Evolutionary conservation across 148 eudicot genomes (phyloP), one percentile per base, ranked within the genome.

Genomic region (Amaranthus cruentus): DNA sequence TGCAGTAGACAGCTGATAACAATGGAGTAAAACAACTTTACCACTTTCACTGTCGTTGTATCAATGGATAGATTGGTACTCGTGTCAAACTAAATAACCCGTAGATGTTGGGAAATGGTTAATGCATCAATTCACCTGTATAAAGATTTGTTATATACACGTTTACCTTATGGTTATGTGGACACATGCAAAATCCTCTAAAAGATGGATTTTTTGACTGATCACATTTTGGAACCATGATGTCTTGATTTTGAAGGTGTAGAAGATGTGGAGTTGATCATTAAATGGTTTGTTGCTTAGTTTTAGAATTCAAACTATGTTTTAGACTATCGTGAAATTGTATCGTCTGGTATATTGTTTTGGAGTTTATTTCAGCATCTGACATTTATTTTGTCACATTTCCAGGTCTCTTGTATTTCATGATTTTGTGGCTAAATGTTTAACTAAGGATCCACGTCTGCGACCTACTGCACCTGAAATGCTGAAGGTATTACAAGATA

Each of bases 381-480:
- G 56, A 67, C 70, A 50, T 64, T 50, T 12, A 48, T 15, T 66
- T 75, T 71, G 12, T 52, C 11, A 13, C 56, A 53, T 81, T 66
- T 69, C 75, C 84, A 95, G 99, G 99, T 88, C 99, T 66, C 94
- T 95, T 77, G 82, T 95, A 68, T 95, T 95, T 79, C 99, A 95
- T 82, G 99, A 95, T 74, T 95, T 95, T 78, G 86, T 95, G 76
- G 99, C 99, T 14, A 95, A 95, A 78, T 88, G 97, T 81, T 94
- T 95, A 76, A 88, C 99, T 47, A 95, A 95, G 82, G 99, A 95
- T 67, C 90, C 96, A 52, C 92, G 99, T 53, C 72, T 87, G 77
- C 93, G 99, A 11, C 99, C 99, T 55, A 83, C 92, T 72, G 97
- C 99, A 38, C 66, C 89, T 73, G 99, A 95, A 83, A 83, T 95